Percentiles rank a stretch among this genome's conserved stretches.
phyloP scores from a whole-genome alignment of 202 grass and related monocot genomes.

The Setaria viridis region DNA sequence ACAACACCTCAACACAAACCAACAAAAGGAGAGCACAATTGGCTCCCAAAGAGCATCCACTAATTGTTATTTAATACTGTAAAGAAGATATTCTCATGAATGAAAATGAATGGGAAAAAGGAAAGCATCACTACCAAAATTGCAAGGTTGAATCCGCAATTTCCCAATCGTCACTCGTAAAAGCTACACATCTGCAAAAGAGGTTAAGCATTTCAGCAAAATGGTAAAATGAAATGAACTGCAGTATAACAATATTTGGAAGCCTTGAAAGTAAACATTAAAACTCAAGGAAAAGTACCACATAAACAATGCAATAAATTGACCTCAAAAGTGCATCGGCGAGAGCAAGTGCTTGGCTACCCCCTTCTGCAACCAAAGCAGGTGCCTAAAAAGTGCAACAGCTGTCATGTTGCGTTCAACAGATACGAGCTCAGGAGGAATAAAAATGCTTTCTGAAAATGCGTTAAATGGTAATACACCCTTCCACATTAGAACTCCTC shows the following conservation, averaged over 20 bases:
- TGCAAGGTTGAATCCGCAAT: constrained; percentile 96
- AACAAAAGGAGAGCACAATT: neutral
- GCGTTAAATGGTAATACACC: neutral
- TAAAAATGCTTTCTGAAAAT: neutral
- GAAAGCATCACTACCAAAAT: constrained; percentile 74
- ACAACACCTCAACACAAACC: neutral
- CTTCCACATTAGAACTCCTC: constrained; percentile 9
- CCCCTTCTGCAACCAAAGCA: constrained; percentile 85
- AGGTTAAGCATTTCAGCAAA: constrained; percentile 31
- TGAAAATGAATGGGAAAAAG: constrained; percentile 22
- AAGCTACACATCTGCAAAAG: constrained; percentile 73
- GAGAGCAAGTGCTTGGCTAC: constrained; percentile 81
- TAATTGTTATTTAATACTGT: neutral
- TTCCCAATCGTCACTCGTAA: constrained; percentile 89
- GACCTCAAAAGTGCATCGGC: constrained; percentile 96
- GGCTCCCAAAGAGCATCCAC: constrained; percentile 2
- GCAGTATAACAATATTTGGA: neutral
- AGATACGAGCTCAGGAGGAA: neutral
- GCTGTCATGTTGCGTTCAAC: constrained; percentile 32
- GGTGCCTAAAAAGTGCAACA: constrained; percentile 64
- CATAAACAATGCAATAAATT: constrained; percentile 60
- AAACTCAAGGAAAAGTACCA: constrained; percentile 56
- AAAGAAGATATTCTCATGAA: neutral
- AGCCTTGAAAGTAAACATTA: constrained; percentile 37
- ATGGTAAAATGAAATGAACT: constrained; percentile 34